These are phyloP conservation scores for Starmerella geochares DNA, from an alignment of 805 yeast genomes.

Conservation along the genomic window DNA sequence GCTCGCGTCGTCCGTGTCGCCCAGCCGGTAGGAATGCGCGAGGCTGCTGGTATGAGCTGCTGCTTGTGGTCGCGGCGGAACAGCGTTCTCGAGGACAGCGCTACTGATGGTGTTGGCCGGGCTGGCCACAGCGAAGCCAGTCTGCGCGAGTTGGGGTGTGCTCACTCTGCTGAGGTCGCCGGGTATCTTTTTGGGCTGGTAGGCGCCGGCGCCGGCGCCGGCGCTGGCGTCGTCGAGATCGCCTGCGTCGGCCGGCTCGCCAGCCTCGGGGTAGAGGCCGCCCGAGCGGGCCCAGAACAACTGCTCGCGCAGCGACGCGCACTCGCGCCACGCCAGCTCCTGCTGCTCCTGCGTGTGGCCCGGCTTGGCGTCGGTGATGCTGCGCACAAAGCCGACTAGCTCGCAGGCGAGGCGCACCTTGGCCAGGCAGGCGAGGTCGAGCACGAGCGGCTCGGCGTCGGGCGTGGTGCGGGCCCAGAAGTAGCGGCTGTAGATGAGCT, in stretches of 20 bases:
- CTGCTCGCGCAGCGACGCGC: conserved; percentile 54
- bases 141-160: neutral
- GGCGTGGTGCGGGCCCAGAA: conserved; percentile 45
- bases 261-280: conserved; percentile 24
- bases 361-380: conserved; percentile 52
- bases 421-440: conserved; percentile 72
- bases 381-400: conserved; percentile 63
- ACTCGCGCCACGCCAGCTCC: conserved; percentile 53
- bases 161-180: neutral
- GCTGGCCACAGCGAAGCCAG: neutral
- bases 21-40: no score
- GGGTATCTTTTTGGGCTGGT: neutral
- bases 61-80: neutral
- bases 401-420: conserved; percentile 77
- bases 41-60: no score
- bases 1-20: no score
- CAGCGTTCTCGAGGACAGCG: neutral
- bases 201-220: neutral
- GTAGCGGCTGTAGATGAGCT: conserved; percentile 63
- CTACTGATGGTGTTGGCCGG: neutral
- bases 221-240: neutral
- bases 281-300: conserved; percentile 81
- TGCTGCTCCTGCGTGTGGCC: conserved; percentile 38
- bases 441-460: conserved; percentile 32
- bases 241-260: neutral